Base-by-base conservation (phyloP, 1,284 basidiomycete species). In the Vanrija humicola region DNA sequence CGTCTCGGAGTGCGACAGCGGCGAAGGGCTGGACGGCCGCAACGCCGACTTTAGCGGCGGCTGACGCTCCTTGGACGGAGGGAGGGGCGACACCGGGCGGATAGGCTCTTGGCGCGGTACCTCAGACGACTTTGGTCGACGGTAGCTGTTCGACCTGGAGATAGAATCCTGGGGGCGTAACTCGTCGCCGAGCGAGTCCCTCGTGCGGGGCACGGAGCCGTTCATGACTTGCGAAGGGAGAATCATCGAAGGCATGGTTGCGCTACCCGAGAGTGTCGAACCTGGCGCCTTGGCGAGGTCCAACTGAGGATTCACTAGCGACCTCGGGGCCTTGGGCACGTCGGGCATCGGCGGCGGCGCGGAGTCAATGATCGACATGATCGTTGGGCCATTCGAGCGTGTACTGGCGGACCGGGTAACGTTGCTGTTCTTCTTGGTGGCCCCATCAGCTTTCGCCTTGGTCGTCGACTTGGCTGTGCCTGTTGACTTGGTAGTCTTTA, bases 41-140 rank as follows among this genome's bases (percentile, higher is more conserved):
- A 76, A 63, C 16, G 75, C 72, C 8, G 74, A 76, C 55, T 76
- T 77, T 18, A 74, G 63, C 1, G 75, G 74, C 15, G 75, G 74
- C 23, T 64, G 64, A n/a, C 65, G 58, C 63, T 61, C 39, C 59
- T 67, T 58, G 59, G 63, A 61, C 4, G 73, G 73, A 1, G 75
- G 73, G 9, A 75, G 62, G 26, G 74, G 70, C 5, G 65, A 62
- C 6, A 61, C 51, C 5, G 58, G 40, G 1, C 55, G 52, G 12
- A 8, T 8, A 28, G 45, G 21, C 26, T 52, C 40, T 18, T 48
- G 38, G 6, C 34, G 34, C 6, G 39, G n/a, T 7, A 16, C n/a
- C 21, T 43, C 42, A 14, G 64, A 61, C 2, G 64, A 65, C n/a
- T 40, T 38, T 6, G 56, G 46, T n/a, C 45, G 16, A 16, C 43